A percentile compares a stretch with the other conserved stretches of the same genome.
Conservation (phyloP, 2,329 filamentous ascomycete species). For the Fusarium staphyleae region DNA sequence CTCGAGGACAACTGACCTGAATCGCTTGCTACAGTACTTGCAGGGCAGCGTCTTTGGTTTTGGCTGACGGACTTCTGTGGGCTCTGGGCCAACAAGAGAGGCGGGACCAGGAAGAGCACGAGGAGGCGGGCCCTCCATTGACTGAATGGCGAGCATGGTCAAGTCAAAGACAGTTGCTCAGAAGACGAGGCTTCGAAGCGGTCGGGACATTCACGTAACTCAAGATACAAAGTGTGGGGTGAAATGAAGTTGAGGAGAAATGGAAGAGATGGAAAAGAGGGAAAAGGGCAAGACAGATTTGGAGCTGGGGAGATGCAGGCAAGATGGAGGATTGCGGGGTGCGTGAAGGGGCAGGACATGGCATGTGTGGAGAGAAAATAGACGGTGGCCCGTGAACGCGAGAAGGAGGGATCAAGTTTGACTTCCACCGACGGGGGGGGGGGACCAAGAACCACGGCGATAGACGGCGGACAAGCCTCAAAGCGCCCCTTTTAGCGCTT, state of each 20-base stretch:
- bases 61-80: slow-evolving; percentile 60
- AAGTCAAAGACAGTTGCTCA: slow-evolving; percentile 21
- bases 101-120: slow-evolving; percentile 39
- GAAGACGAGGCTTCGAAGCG: slow-evolving; percentile 26
- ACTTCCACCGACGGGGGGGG: slow-evolving; percentile 14
- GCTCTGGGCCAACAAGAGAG: slow-evolving; percentile 50
- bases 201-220: slow-evolving; percentile 9
- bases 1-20: slow-evolving; percentile 57
- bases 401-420: slow-evolving; percentile 25
- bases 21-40: slow-evolving; percentile 69
- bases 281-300: slow-evolving; percentile 36
- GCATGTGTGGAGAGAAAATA: slow-evolving; percentile 40
- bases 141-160: slow-evolving; percentile 61
- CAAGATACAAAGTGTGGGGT: slow-evolving; percentile 31
- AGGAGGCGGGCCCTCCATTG: slow-evolving; percentile 56
- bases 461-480: slow-evolving; percentile 34
- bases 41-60: slow-evolving; percentile 69
- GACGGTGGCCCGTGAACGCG: slow-evolving; percentile 38
- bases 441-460: neutral
- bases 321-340: slow-evolving; percentile 41
- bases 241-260: slow-evolving; percentile 24
- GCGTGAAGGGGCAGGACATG: slow-evolving; percentile 38
- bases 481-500: slow-evolving; percentile 33
- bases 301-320: slow-evolving; percentile 41
- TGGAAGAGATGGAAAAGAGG: slow-evolving; percentile 31